A percentile compares a stretch with the other conserved stretches of the same genome.
phyloP scores from a whole-genome alignment of 2,329 filamentous ascomycete genomes.

The Colletotrichum sidae region DNA sequence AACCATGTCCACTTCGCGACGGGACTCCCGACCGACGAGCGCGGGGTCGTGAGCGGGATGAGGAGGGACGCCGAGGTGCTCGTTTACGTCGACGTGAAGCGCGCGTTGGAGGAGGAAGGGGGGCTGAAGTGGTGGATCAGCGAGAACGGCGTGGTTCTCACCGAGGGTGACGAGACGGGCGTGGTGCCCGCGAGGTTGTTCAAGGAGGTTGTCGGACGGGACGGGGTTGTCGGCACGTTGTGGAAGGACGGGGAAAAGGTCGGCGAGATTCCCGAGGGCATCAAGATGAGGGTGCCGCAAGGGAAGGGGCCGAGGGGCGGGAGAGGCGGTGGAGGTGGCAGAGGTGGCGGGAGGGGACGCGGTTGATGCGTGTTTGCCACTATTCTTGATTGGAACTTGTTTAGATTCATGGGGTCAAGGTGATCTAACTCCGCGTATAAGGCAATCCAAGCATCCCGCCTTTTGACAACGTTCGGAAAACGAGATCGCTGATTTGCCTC shows the following conservation, averaged over 20 bases:
- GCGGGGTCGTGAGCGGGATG: constrained; percentile 81
- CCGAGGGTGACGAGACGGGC: constrained; percentile 68
- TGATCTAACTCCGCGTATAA: too few species aligned
- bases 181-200: constrained; percentile 77
- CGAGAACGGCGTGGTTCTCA: constrained; percentile 81
- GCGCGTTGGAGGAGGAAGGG: constrained; percentile 68
- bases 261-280: constrained; percentile 72
- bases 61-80: constrained; percentile 80
- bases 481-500: too few species aligned
- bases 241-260: constrained; percentile 77
- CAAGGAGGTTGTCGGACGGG: constrained; percentile 74
- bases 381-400: too few species aligned
- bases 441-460: too few species aligned
- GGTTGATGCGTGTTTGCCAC: neutral
- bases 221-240: constrained; percentile 67
- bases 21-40: constrained; percentile 68
- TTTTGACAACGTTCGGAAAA: too few species aligned
- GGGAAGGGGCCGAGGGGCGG: constrained; percentile 60
- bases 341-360: constrained; percentile 37
- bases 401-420: too few species aligned
- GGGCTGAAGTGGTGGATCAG: constrained; percentile 80
- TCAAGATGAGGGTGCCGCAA: constrained; percentile 61
- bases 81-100: constrained; percentile 79
- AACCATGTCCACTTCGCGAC: constrained; percentile 93
- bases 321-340: constrained; percentile 45